Base-by-base conservation (phyloP, 2,329 filamentous ascomycete species). In the Pestalotiopsis sp. region DNA sequence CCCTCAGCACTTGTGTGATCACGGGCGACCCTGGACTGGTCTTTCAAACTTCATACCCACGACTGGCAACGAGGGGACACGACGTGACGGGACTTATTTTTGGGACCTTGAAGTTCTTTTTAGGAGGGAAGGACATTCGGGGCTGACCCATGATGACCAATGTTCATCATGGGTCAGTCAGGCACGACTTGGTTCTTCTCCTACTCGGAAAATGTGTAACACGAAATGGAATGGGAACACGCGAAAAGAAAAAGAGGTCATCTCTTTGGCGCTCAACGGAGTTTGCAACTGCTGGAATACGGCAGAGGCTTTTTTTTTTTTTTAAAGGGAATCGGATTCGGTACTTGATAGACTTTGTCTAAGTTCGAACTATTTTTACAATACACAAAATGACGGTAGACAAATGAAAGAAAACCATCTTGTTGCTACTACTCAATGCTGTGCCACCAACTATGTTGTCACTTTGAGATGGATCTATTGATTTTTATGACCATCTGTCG, bases 1-100 rank as follows among this genome's bases (percentile, higher is more conserved):
- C 27, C 25, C 58, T n/a, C 31, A 2, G 31, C 63, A 31, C 63
- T 60, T 66, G 20, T 25, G 14, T 41, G 36, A 36, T 45, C 52
- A 67, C 31, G 66, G 66, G 45, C 41, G 66, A 39, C 66, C 66
- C 66, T 62, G 66, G 66, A 67, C 45, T 67, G 66, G 66, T 67
- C 58, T 31, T 38, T n/a, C 45, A n/a, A 17, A 23, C 20, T n/a
- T 20, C 31, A 20, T 20, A 66, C 66, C 41, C 52, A 67, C 57
- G 58, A 67, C 39, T 67, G 59, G 45, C 17, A n/a, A 45, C 31
- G 31, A 49, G 23, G 58, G 66, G 66, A n/a, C 23, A 67, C 66
- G 66, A 63, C 41, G 66, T 67, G 66, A 67, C 45, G 66, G 66
- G 31, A 52, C 38, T 62, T 62, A 56, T 59, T 63, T 36, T 41